Conservation (phyloP, 2,329 filamentous ascomycete genomes). For the Colletotrichum australisinense region DNA sequence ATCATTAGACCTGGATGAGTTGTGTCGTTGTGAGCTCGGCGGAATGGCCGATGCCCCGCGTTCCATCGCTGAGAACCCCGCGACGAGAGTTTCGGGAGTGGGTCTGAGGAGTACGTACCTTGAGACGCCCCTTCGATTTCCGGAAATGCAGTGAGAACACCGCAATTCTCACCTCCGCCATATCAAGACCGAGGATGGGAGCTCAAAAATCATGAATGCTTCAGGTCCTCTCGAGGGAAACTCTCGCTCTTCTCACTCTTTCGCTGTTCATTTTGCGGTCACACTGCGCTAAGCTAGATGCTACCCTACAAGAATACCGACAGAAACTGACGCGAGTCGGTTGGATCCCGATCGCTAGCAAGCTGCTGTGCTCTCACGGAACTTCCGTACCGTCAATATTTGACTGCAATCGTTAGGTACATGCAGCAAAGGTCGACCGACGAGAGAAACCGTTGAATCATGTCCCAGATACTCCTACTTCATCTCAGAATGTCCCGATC, state of each 20-base stretch:
- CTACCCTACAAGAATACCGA: not conserved
- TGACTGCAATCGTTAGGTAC: not conserved
- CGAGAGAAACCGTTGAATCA: not conserved
- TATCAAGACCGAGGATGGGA: too few species aligned
- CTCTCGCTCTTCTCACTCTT: too few species aligned
- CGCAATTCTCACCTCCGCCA: not conserved
- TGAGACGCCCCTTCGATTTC: not conserved
- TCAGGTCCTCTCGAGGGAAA: too few species aligned
- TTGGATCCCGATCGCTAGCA: not conserved
- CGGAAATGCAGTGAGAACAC: not conserved
- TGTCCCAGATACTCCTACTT: rapidly evolving
- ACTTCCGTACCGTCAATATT: not conserved
- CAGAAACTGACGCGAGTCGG: not conserved
- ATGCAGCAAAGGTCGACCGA: not conserved
- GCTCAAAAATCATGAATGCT: too few species aligned
- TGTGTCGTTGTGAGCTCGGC: not conserved
- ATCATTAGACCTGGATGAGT: not conserved
- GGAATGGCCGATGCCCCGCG: slow-evolving; percentile 7
- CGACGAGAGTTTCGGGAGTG: not conserved
- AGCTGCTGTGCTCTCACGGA: not conserved
- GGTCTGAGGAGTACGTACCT: not conserved
- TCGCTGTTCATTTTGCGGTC: too few species aligned
- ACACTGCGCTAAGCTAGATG: not conserved
- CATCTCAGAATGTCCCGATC: not conserved
- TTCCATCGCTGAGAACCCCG: slow-evolving; percentile 4